Evolutionary conservation across 2,329 filamentous ascomycete genomes (phyloP).

Genomic region (Rutstroemia sp.): DNA sequence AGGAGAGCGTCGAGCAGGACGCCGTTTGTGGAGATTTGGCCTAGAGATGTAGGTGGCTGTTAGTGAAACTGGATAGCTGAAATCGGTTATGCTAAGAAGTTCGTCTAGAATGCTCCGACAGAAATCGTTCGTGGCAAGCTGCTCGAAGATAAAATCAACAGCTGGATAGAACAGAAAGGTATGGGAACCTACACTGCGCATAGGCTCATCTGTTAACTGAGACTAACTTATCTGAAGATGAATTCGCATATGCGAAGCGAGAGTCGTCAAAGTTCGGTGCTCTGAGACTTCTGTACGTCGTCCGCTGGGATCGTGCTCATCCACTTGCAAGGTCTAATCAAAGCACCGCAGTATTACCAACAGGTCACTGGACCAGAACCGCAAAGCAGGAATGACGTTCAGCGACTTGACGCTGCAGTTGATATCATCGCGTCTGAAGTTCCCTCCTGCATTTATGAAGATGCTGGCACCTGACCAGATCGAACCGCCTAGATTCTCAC

Average conservation of each 20-base stretch:
- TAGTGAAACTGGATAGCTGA: not conserved
- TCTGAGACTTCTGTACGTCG: conserved; percentile 1
- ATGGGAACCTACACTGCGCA: not conserved
- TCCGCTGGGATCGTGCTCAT: not conserved
- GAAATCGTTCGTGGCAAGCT: not conserved
- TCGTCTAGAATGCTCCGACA: not conserved
- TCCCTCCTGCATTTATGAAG: not conserved
- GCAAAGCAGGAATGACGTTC: conserved; percentile 1
- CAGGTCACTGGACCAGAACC: not conserved
- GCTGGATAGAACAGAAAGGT: conserved; percentile 4
- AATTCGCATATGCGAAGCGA: not conserved
- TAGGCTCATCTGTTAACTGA: not conserved
- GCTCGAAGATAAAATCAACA: not conserved
- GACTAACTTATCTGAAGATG: not conserved
- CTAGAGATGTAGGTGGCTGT: not conserved
- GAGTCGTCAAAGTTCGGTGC: not conserved
- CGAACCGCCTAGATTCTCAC: conserved; percentile 1
- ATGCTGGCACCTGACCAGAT: conserved; percentile 5
- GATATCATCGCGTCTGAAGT: not conserved
- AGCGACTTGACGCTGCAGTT: not conserved
- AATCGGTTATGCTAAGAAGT: not conserved
- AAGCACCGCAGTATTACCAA: not conserved
- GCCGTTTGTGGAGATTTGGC: conserved; percentile 1
- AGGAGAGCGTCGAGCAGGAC: not conserved
- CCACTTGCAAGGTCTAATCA: not conserved